Evolutionary conservation across 2,329 filamentous ascomycete genomes (phyloP), one percentile per base, ranked within the genome.

Genomic region (Fonsecaea erecta): DNA sequence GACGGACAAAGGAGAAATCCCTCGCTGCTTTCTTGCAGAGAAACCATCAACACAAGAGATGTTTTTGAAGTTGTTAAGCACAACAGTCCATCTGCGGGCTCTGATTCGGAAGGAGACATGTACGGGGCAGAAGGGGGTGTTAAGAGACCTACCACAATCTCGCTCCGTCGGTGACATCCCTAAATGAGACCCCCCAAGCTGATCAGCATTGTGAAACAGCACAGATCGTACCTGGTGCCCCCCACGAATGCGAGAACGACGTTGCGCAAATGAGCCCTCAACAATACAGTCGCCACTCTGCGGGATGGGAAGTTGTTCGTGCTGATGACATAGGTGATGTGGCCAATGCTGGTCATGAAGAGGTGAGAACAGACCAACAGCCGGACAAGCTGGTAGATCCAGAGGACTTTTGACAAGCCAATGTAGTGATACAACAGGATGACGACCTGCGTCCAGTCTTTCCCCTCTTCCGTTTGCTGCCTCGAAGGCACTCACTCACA

Each of bases 21-120:
- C 95, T 0, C 86, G 89, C 9, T 99, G 95, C 77, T 96, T 97
- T 94, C 90, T 70, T 99, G 95, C 75, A 90, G 95, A 34, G 90
- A 92, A 71, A 83, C 87, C 12, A 88, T 99, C 73, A 95, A 90
- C 73, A 83, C 86, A 26, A 87, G 92, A 30, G 93, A 99, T 72
- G 83, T 98, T 11, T 99, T 98, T 73, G 91, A 98, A 77, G 93
- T 99, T 9, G 85, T 98, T 37, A 88, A 90, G 8, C 88, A 97
- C 63, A 55, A 63, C 30, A 65, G 55, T 14, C 59, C 53, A 11
- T 62, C 69, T 5, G 43, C 32, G n/a, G 76, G 79, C 6, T 77
- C 80, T 12, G 81, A 86, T 3, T 74, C 79, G 0, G 69, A 70
- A 28, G 68, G 60, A 46, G 77, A 80, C 53, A 67, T 80, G 14